phyloP scores from a whole-genome alignment of 805 yeast genomes.

The Osmozyma mogii region DNA sequence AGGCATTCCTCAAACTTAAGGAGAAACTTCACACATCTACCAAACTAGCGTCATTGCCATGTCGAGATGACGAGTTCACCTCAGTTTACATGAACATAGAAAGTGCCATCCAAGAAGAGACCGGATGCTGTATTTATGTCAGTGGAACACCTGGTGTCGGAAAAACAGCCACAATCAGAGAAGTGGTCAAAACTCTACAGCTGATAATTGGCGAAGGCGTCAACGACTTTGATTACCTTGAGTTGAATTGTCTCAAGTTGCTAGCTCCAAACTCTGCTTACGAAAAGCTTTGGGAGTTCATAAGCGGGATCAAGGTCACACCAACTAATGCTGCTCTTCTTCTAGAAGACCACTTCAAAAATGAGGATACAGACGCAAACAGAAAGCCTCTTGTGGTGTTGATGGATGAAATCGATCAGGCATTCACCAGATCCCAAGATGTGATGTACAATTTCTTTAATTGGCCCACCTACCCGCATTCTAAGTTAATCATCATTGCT shows the following conservation, averaged over 20 bases:
- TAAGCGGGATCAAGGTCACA: conserved; percentile 50
- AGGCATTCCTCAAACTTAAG: conserved; percentile 30
- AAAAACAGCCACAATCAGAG: conserved; percentile 87
- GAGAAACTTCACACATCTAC: conserved; percentile 38
- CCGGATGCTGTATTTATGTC: conserved; percentile 81
- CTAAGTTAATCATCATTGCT: conserved; percentile 81
- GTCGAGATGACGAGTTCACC: conserved; percentile 78
- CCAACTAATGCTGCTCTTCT: conserved; percentile 57
- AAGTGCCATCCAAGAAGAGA: conserved; percentile 56
- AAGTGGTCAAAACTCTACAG: conserved; percentile 35
- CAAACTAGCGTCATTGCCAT: conserved; percentile 55
- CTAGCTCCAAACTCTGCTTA: conserved; percentile 75
- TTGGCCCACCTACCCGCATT: conserved; percentile 84
- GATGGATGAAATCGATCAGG: conserved; percentile 89
- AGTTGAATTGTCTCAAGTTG: conserved; percentile 85
- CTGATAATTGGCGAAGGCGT: conserved; percentile 52
- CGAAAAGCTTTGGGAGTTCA: conserved; percentile 71
- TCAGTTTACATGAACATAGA: conserved; percentile 62
- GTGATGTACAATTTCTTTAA: conserved; percentile 94
- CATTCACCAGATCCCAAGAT: conserved; percentile 72
- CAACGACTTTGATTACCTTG: conserved; percentile 60
- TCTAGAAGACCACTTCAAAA: conserved; percentile 60
- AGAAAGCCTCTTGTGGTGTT: conserved; percentile 60
- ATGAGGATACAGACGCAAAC: conserved; percentile 19
- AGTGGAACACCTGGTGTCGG: conserved; percentile 99